Base-by-base conservation (phyloP, 352 stramenopile genomes). In the Phytophthora megakarya region DNA sequence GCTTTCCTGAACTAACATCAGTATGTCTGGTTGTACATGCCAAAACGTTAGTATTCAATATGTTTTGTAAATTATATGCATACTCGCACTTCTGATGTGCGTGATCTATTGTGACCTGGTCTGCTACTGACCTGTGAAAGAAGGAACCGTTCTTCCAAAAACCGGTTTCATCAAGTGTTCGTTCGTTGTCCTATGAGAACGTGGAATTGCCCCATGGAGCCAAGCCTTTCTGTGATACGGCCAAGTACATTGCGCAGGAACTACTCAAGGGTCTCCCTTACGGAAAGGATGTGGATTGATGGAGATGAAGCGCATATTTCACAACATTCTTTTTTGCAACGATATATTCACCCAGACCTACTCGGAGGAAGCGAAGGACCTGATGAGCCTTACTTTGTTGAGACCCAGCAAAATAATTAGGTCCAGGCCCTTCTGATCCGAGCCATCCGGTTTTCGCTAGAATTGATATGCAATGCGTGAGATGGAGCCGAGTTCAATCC, bases 281-380 rank as follows among this genome's bases (percentile, higher is more conserved):
- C 67, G 88, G 89, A 39, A 89, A 92, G 64, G 83, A 84, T 13
- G 93, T 98, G 13, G 93, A 98, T 67, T 98, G 92, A 91, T 98
- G 93, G 93, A 86, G 86, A 26, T 97, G 10, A 98, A 98, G 72
- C 78, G 88, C 53, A 98, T 98, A 92, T 98, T 97, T 74, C 85
- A 96, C 75, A 97, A 96, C 62, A 98, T 98, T 63, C 63, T 95
- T 26, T 85, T 94, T 68, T 83, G 87, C 16, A 85, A 95, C 46
- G 87, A 94, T 3, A 79, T 91, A 37, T 96, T 95, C 60, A 93
- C 85, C 5, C 84, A 89, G 23, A 81, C 80, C 7, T 97, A 97
- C 66, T 95, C 83, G n/a, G 84, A 93, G 66, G 85, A 96, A 40
- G 92, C 92, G 18, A 93, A 93, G 75, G 81, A 89, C 28, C 50